Evolutionary conservation across 1,284 basidiomycete genomes (phyloP).

Genomic region (Trichosporon coremiiforme): DNA sequence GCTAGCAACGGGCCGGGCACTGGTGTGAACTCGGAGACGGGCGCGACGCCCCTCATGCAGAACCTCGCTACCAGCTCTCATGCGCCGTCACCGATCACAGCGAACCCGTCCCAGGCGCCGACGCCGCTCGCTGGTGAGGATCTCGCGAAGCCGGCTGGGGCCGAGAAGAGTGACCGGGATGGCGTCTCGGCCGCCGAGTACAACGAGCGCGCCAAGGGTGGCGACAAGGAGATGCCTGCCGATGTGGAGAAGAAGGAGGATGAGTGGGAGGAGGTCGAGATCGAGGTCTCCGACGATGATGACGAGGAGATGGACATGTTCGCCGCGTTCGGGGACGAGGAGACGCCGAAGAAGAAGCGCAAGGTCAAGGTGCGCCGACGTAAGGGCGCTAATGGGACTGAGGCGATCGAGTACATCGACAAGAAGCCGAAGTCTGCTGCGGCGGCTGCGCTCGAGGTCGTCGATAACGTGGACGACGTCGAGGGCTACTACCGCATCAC

Average conservation of each 20-base stretch:
- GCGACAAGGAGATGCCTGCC: slow-evolving; percentile 50
- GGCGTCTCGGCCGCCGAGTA: slow-evolving; percentile 82
- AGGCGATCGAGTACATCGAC: slow-evolving; percentile 76
- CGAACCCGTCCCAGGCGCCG: slow-evolving; percentile 41
- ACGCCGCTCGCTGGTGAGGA: slow-evolving; percentile 52
- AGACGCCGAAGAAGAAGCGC: slow-evolving; percentile 62
- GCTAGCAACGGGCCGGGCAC: slow-evolving; percentile 43
- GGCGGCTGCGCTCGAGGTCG: slow-evolving; percentile 40
- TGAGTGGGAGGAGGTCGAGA: slow-evolving; percentile 63
- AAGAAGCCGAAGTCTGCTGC: slow-evolving; percentile 62
- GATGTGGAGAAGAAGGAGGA: slow-evolving; percentile 28
- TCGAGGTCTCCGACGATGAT: slow-evolving; percentile 62
- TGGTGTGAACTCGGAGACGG: slow-evolving; percentile 40
- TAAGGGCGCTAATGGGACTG: slow-evolving; percentile 66
- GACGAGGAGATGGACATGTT: slow-evolving; percentile 90
- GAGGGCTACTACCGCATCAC: slow-evolving; percentile 97
- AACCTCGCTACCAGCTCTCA: slow-evolving; percentile 39
- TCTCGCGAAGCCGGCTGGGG: slow-evolving; percentile 39
- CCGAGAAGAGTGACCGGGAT: neutral
- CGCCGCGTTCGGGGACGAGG: slow-evolving; percentile 63
- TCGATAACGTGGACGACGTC: slow-evolving; percentile 63
- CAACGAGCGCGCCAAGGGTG: slow-evolving; percentile 73
- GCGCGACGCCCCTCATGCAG: slow-evolving; percentile 45
- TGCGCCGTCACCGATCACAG: slow-evolving; percentile 36
- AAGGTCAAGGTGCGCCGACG: slow-evolving; percentile 59